Evolutionary conservation across 768 basidiomycete species (phyloP).

Genomic region (Phanerochaete sordida): DNA sequence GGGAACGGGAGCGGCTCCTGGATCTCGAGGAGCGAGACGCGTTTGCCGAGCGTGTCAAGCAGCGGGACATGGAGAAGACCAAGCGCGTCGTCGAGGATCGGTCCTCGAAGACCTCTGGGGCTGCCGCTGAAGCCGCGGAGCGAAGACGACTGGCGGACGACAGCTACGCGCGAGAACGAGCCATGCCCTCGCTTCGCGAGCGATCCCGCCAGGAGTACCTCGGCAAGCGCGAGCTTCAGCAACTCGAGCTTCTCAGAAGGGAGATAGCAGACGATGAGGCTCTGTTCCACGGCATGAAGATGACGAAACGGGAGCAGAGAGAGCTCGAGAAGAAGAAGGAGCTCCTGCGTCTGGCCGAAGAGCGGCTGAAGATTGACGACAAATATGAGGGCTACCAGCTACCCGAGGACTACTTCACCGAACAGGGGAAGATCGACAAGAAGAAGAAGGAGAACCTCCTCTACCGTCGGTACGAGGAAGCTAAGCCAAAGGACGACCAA

Average conservation of each 20-base stretch:
- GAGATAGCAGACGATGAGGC: constrained; percentile 95
- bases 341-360: constrained; percentile 86
- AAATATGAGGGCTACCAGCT: constrained; percentile 94
- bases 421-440: constrained; percentile 96
- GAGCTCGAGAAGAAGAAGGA: constrained; percentile 94
- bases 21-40: constrained; percentile 89
- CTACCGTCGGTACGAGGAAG: constrained; percentile 94
- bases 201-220: constrained; percentile 95
- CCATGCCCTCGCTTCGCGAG: constrained; percentile 73
- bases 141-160: constrained; percentile 77
- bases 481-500: constrained; percentile 86
- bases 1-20: constrained; percentile 69
- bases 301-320: constrained; percentile 76
- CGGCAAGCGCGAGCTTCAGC: constrained; percentile 93
- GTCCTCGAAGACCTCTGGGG: constrained; percentile 70
- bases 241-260: constrained; percentile 86
- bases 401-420: constrained; percentile 97
- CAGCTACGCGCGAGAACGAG: constrained; percentile 38
- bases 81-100: constrained; percentile 93
- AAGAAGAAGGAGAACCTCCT: constrained; percentile 92
- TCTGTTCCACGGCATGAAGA: constrained; percentile 86
- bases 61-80: constrained; percentile 78
- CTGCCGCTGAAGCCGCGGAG: constrained; percentile 78
- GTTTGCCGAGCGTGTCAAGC: constrained; percentile 84
- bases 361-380: constrained; percentile 91